These are phyloP conservation scores for Hsuehochloa calcarea DNA, from an alignment of 176 grass and related monocot species.

Conservation along the genomic window DNA sequence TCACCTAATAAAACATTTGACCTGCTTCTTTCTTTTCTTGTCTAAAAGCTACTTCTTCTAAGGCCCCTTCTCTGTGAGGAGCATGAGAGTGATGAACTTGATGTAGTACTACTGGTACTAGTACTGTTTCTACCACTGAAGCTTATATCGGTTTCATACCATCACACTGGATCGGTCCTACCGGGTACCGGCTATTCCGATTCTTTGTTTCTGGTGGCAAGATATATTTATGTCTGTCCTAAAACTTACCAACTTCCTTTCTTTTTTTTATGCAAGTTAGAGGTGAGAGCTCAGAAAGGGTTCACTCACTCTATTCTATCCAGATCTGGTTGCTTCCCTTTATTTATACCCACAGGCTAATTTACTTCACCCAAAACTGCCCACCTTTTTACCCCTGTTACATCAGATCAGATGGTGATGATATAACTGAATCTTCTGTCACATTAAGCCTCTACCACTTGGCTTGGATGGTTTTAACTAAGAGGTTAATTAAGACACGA, in stretches of 20 bases:
- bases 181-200: constrained; percentile 46
- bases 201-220: constrained; percentile 39
- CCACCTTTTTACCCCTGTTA: constrained; percentile 32
- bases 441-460: constrained; percentile 17
- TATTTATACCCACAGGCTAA: neutral
- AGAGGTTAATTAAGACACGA: neutral
- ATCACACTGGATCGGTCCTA: constrained; percentile 32
- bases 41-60: neutral
- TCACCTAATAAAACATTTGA: constrained; percentile 40
- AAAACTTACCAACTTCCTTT: constrained; percentile 37
- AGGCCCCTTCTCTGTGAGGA: constrained; percentile 9
- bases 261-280: constrained; percentile 38
- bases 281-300: constrained; percentile 20
- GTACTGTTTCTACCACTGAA: neutral
- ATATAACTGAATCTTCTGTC: constrained; percentile 15
- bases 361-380: constrained; percentile 28
- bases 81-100: constrained; percentile 40
- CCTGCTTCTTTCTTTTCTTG: neutral
- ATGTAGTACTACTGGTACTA: constrained; percentile 26
- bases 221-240: constrained; percentile 35
- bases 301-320: constrained; percentile 31
- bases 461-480: neutral
- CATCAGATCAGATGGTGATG: constrained; percentile 23
- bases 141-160: constrained; percentile 4
- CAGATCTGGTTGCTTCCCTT: constrained; percentile 29